A percentile compares a stretch with the other conserved stretches of the same genome.
phyloP scores from a whole-genome alignment of 257 asterid genomes.

The Eucommia ulmoides region DNA sequence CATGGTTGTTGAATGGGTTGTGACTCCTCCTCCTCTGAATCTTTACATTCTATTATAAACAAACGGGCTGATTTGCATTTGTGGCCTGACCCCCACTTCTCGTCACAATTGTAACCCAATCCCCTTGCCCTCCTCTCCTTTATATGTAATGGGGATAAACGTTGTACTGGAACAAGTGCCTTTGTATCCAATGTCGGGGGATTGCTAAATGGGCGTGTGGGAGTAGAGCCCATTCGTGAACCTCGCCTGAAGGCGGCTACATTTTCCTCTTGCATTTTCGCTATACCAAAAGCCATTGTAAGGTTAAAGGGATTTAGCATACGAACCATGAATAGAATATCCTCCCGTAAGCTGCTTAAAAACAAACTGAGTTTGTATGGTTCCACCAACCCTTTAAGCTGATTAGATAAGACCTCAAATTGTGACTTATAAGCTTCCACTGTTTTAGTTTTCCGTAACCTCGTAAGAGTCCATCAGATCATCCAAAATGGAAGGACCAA shows the following conservation, averaged over 20 bases:
- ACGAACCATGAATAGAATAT: not conserved
- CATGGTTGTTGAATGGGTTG: not conserved
- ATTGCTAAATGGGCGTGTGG: not conserved
- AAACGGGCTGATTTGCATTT: not conserved
- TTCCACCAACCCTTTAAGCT: too few relatives aligned
- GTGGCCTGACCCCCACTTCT: too few relatives aligned
- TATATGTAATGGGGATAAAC: not conserved
- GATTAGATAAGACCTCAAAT: not conserved
- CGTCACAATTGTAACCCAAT: not conserved
- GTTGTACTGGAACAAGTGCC: too few relatives aligned
- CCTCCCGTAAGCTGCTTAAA: too few relatives aligned
- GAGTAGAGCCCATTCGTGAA: too few relatives aligned
- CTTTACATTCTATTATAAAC: not conserved
- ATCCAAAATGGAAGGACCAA: not conserved
- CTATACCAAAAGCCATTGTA: too few relatives aligned
- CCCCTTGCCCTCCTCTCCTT: not conserved
- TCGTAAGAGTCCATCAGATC: not conserved
- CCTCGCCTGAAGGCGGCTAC: not conserved
- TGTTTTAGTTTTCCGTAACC: not conserved
- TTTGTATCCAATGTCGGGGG: not conserved
- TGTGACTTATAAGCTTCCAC: not conserved
- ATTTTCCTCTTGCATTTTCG: not conserved
- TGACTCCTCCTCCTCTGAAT: not conserved
- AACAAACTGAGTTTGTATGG: not conserved
- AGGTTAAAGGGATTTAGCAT: not conserved